Conservation (phyloP, 306 rosid genomes). For the Acacia confusa region DNA sequence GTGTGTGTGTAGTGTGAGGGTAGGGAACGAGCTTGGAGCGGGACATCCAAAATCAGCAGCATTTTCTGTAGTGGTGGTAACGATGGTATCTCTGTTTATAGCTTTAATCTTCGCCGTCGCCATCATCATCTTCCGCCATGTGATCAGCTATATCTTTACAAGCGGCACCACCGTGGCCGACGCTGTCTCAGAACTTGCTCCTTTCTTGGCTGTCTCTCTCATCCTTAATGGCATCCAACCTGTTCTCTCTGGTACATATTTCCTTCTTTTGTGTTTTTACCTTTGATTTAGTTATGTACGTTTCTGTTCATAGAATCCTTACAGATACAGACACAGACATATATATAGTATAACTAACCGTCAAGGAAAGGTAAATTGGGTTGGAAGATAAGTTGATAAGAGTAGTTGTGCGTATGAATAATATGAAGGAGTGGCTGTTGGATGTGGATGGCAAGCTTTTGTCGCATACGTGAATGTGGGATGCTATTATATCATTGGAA, state of each 20-base stretch:
- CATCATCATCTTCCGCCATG: conserved; percentile 38
- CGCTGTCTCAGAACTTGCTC: conserved; percentile 53
- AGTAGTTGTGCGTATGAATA: background rate
- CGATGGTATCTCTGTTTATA: conserved; percentile 35
- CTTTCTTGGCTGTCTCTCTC: conserved; percentile 40
- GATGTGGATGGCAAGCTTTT: conserved; percentile 70
- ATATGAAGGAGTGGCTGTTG: conserved; percentile 53
- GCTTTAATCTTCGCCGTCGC: conserved; percentile 33
- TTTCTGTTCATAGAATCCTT: background rate
- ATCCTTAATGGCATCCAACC: conserved; percentile 56
- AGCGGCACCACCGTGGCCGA: conserved; percentile 40
- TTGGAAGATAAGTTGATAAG: background rate
- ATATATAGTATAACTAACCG: background rate
- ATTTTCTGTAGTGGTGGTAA: conserved; percentile 39
- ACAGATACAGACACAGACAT: background rate
- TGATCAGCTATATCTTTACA: conserved; percentile 45
- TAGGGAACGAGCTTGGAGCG: conserved; percentile 61
- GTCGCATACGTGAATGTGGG: conserved; percentile 59
- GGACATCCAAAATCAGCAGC: conserved; percentile 58
- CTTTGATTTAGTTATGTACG: too few relatives aligned
- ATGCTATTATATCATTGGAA: conserved; percentile 48
- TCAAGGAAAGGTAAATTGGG: background rate
- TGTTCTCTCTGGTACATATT: conserved; percentile 44
- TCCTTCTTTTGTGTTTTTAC: background rate
- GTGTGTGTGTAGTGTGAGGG: conserved; percentile 38